A percentile compares a stretch with the other conserved stretches of the same genome.
These are phyloP conservation scores for Macrophomina pseudophaseolina DNA, from an alignment of 2,329 filamentous ascomycete species.

Conservation along the genomic window DNA sequence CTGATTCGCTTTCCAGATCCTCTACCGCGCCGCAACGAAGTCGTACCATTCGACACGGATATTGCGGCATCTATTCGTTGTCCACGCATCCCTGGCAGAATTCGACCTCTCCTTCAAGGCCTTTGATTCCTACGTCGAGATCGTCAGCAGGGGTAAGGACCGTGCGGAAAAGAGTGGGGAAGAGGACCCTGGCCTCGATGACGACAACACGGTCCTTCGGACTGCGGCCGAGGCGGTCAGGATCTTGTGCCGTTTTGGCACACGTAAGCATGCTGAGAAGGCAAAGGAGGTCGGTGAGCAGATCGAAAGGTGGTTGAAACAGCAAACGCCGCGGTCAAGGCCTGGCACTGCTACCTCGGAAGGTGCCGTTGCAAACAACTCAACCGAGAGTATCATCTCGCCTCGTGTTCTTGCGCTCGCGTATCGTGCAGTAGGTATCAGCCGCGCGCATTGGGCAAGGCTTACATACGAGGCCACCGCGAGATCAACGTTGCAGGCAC, in stretches of 20 bases:
- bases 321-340: constrained; percentile 48
- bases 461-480: constrained; percentile 76
- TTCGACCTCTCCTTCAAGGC: constrained; percentile 91
- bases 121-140: constrained; percentile 88
- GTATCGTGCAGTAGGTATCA: constrained; percentile 84
- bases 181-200: constrained; percentile 73
- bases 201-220: constrained; percentile 75
- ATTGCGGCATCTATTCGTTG: constrained; percentile 81
- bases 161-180: constrained; percentile 77
- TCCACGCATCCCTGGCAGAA: constrained; percentile 86
- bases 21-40: constrained; percentile 89
- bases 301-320: constrained; percentile 76
- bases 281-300: constrained; percentile 72
- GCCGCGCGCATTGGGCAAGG: constrained; percentile 85
- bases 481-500: constrained; percentile 74
- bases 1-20: constrained; percentile 57
- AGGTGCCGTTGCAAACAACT: constrained; percentile 33
- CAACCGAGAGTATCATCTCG: constrained; percentile 54
- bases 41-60: constrained; percentile 95
- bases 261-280: constrained; percentile 75
- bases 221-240: constrained; percentile 82
- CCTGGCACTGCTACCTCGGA: constrained; percentile 31
- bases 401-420: constrained; percentile 65
- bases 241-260: constrained; percentile 82
- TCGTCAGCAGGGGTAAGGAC: constrained; percentile 83